These are phyloP conservation scores for Vitis labrusca DNA, from an alignment of 164 flowering plant genomes.

Conservation along the genomic window DNA sequence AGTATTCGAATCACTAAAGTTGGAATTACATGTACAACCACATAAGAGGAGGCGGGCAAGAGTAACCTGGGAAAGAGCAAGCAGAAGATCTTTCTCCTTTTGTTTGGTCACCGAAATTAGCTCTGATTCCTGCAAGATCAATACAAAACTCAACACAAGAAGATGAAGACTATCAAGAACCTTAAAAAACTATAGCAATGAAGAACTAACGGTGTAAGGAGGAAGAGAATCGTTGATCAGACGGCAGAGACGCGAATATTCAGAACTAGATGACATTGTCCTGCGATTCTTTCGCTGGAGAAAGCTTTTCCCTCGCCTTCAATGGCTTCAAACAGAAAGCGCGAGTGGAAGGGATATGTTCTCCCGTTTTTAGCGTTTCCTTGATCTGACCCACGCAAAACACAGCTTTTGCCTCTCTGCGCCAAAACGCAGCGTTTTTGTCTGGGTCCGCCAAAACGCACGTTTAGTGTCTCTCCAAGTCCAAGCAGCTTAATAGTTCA, in stretches of 20 bases:
- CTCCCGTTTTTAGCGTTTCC: no score
- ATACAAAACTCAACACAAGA: not conserved
- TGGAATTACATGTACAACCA: not conserved
- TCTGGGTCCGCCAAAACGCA: no score
- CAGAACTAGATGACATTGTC: slow-evolving; percentile 17
- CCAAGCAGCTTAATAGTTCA: no score
- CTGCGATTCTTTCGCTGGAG: not conserved
- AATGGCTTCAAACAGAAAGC: not conserved
- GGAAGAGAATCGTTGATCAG: slow-evolving; percentile 42
- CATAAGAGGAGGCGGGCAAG: not conserved
- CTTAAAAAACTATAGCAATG: not conserved
- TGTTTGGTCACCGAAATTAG: slow-evolving; percentile 22
- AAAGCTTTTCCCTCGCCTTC: not conserved
- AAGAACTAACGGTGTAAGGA: slow-evolving; percentile 35
- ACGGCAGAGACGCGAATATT: slow-evolving; percentile 37
- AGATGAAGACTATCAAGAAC: not conserved
- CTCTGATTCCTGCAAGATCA: slow-evolving; percentile 22
- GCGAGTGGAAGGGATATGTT: no score
- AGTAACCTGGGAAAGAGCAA: slow-evolving; percentile 59
- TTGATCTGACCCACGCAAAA: no score
- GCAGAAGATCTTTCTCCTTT: slow-evolving; percentile 50
- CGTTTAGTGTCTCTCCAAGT: no score
- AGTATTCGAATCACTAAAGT: not conserved
- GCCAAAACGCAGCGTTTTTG: no score
- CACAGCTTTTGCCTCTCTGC: no score